Percentiles rank a stretch among this genome's conserved stretches.
Evolutionary conservation across 306 rosid genomes (phyloP).

Genomic region (Begonia loranthoides): DNA sequence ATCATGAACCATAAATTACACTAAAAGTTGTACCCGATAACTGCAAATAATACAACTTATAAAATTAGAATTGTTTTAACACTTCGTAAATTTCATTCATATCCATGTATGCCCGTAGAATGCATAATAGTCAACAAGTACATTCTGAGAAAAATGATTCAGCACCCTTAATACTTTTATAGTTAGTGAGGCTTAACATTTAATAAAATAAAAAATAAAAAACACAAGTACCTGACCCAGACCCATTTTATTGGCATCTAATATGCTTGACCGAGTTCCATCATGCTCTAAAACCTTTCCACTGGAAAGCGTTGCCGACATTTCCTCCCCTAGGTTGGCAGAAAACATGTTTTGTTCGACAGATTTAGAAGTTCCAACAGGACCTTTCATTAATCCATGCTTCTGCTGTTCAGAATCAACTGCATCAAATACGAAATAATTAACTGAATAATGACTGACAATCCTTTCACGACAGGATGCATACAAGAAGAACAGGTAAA

Average conservation of each 20-base stretch:
- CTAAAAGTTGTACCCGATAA: not conserved
- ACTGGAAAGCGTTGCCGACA: conserved; percentile 1
- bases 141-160: too few species aligned
- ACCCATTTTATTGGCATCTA: conserved; percentile 42
- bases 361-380: conserved; percentile 1
- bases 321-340: conserved; percentile 12
- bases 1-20: conserved; percentile 16
- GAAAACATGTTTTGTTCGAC: conserved; percentile 10
- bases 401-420: conserved; percentile 8
- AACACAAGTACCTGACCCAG: conserved; percentile 27
- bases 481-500: too few species aligned
- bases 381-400: conserved; percentile 7
- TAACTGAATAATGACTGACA: conserved; percentile 30
- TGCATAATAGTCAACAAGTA: too few species aligned
- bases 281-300: conserved; percentile 49
- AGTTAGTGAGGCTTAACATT: too few species aligned
- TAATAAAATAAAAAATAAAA: not conserved
- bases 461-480: not conserved
- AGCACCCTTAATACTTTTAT: too few species aligned
- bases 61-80: too few species aligned
- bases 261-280: conserved; percentile 36
- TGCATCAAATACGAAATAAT: conserved; percentile 20
- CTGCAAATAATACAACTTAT: too few species aligned
- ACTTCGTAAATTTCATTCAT: too few species aligned
- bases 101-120: too few species aligned